These are phyloP conservation scores for Citrus australasica DNA, from an alignment of 345 rosid genomes.

Conservation along the genomic window DNA sequence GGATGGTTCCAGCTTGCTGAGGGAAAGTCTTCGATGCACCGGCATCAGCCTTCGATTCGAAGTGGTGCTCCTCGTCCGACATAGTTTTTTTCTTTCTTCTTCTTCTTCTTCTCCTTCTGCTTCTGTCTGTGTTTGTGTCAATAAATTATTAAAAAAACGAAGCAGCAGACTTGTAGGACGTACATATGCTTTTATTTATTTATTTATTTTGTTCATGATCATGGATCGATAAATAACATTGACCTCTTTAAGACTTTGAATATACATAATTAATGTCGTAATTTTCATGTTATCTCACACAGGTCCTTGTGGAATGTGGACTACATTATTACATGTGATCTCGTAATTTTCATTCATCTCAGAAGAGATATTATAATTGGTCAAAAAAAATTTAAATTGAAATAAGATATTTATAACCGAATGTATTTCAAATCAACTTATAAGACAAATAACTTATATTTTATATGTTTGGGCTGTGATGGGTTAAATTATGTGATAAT, in stretches of 20 bases:
- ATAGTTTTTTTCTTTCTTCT: constrained; percentile 11
- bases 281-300: neutral
- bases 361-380: too few species aligned
- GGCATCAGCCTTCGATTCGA: constrained; percentile 61
- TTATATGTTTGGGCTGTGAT: too few species aligned
- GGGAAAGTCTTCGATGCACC: constrained; percentile 66
- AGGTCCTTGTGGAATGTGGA: neutral
- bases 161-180: neutral
- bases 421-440: too few species aligned
- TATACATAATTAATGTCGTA: neutral
- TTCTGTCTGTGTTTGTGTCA: neutral
- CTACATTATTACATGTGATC: neutral
- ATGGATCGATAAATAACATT: neutral
- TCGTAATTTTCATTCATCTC: neutral
- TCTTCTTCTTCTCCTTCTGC: neutral
- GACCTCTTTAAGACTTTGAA: neutral
- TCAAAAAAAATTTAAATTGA: too few species aligned
- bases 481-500: too few species aligned
- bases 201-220: neutral
- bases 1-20: constrained; percentile 63
- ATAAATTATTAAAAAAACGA: neutral
- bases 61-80: constrained; percentile 73
- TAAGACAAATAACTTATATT: too few species aligned
- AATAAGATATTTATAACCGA: too few species aligned
- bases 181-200: neutral